Evolutionary conservation across 1,284 basidiomycete species (phyloP).

Genomic region (Cutaneotrichosporon sp.): DNA sequence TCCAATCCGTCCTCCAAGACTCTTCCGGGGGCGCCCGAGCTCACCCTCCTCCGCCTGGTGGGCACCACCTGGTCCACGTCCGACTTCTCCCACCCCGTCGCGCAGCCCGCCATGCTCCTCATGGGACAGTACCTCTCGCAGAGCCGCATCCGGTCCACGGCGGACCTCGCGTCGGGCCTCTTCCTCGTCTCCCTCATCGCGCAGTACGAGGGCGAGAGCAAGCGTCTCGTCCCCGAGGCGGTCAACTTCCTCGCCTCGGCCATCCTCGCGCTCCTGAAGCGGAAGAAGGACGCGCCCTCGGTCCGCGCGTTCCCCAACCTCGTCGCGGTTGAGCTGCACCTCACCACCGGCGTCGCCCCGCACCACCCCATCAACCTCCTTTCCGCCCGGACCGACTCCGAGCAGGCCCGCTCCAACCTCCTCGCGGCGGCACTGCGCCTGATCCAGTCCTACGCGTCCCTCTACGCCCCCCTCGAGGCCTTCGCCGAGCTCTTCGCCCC

Average conservation of each 20-base stretch:
- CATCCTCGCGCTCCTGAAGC: constrained; percentile 70
- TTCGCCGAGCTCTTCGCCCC: constrained; percentile 84
- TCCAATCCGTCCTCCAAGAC: constrained; percentile 69
- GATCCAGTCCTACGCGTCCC: constrained; percentile 66
- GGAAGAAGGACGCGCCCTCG: constrained; percentile 49
- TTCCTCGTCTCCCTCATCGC: constrained; percentile 81
- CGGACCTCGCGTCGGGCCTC: constrained; percentile 80
- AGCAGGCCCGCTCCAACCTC: constrained; percentile 55
- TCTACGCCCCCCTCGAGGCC: constrained; percentile 74
- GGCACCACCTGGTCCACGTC: constrained; percentile 90
- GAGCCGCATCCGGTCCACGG: constrained; percentile 70
- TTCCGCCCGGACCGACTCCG: constrained; percentile 34
- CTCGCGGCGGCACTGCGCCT: constrained; percentile 66
- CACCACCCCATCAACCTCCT: constrained; percentile 34
- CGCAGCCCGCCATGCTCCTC: constrained; percentile 80
- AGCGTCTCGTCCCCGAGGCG: constrained; percentile 86
- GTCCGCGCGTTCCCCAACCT: constrained; percentile 54
- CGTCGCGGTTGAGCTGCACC: constrained; percentile 19
- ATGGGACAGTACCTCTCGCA: constrained; percentile 91
- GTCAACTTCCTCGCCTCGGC: constrained; percentile 77
- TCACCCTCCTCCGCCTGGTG: constrained; percentile 76
- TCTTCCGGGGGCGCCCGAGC: constrained; percentile 83
- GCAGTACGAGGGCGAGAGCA: constrained; percentile 81
- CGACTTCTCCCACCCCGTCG: constrained; percentile 87
- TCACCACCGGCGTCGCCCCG: constrained; percentile 26